phyloP scores from a whole-genome alignment of 352 stramenopile species.

The Albugo laibachii region DNA sequence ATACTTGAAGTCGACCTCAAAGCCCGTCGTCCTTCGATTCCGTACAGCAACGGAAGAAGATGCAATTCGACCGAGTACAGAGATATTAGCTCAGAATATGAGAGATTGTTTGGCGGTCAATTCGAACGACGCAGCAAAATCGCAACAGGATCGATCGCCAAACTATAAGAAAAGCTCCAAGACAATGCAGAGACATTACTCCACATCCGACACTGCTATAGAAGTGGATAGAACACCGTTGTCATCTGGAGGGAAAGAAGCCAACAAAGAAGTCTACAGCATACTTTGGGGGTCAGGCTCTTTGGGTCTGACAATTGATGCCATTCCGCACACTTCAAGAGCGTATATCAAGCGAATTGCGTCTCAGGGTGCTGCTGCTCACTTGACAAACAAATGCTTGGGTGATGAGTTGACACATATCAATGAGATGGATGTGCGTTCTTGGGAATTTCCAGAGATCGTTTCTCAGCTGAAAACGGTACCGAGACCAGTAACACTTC shows the following conservation, averaged over 20 bases:
- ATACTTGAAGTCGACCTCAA: slow-evolving; percentile 62
- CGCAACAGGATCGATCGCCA: neutral
- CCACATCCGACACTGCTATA: too few species aligned
- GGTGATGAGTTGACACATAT: slow-evolving; percentile 68
- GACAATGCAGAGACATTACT: neutral
- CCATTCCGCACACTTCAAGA: slow-evolving; percentile 23
- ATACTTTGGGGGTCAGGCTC: slow-evolving; percentile 56
- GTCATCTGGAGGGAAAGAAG: neutral
- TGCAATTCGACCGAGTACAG: neutral
- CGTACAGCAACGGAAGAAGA: slow-evolving; percentile 3
- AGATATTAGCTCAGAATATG: too few species aligned
- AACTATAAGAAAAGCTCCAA: neutral
- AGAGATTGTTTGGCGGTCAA: too few species aligned
- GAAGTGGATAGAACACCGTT: too few species aligned
- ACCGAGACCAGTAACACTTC: slow-evolving; percentile 55
- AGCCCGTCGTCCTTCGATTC: slow-evolving; percentile 57
- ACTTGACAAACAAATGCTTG: slow-evolving; percentile 61
- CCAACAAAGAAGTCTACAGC: slow-evolving; percentile 24
- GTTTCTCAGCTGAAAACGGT: slow-evolving; percentile 58
- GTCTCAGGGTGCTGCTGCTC: slow-evolving; percentile 35
- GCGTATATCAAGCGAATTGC: slow-evolving; percentile 76
- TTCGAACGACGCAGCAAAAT: too few species aligned
- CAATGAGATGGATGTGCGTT: slow-evolving; percentile 65
- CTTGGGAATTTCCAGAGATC: slow-evolving; percentile 55
- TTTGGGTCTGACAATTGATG: slow-evolving; percentile 64